phyloP scores from a whole-genome alignment of 768 basidiomycete species.

The Amanita fuliginea region DNA sequence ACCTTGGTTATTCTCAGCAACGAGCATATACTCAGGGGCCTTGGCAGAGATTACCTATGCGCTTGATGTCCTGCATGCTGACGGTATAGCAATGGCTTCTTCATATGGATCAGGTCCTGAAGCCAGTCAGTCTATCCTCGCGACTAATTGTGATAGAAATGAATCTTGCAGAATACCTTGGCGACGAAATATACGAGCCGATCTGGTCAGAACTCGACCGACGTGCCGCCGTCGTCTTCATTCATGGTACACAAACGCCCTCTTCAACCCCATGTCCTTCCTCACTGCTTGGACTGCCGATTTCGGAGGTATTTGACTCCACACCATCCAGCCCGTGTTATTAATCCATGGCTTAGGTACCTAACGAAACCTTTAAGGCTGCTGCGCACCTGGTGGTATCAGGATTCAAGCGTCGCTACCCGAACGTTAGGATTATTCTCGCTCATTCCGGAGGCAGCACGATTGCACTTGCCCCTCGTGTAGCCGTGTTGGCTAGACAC shows the following conservation, averaged over 20 bases:
- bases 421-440: slow-evolving; percentile 52
- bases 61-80: slow-evolving; percentile 48
- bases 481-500: slow-evolving; percentile 53
- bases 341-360: slow-evolving; percentile 34
- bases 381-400: slow-evolving; percentile 69
- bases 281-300: slow-evolving; percentile 52
- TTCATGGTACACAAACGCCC: slow-evolving; percentile 61
- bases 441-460: slow-evolving; percentile 69
- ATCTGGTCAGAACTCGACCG: slow-evolving; percentile 63
- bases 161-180: slow-evolving; percentile 35
- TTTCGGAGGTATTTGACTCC: slow-evolving; percentile 41
- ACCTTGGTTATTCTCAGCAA: background rate
- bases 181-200: slow-evolving; percentile 49
- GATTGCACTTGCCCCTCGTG: slow-evolving; percentile 53
- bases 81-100: slow-evolving; percentile 57
- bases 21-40: slow-evolving; percentile 27
- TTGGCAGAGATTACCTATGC: slow-evolving; percentile 51
- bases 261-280: slow-evolving; percentile 58
- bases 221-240: slow-evolving; percentile 51
- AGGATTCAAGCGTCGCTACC: slow-evolving; percentile 51
- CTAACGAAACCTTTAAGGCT: slow-evolving; percentile 76
- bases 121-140: slow-evolving; percentile 32
- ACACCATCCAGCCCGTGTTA: background rate
- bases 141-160: background rate
- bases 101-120: slow-evolving; percentile 47